Percentiles rank a stretch among this genome's conserved stretches.
These are phyloP conservation scores for Fraxinus dipetala DNA, from an alignment of 305 asterid species.

Conservation along the genomic window DNA sequence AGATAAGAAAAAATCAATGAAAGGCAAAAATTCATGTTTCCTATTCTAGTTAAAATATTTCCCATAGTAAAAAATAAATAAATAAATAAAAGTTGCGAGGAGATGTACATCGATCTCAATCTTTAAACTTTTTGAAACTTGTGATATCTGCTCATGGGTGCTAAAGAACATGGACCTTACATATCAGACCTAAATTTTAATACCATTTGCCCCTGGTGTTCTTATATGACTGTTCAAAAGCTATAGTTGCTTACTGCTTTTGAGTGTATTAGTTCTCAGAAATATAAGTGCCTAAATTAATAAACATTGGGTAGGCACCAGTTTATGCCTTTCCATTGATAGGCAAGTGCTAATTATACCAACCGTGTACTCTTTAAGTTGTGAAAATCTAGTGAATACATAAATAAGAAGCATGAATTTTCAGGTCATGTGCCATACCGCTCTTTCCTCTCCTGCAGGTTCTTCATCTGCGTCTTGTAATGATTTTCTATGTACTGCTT, in stretches of 20 bases:
- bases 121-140: not conserved
- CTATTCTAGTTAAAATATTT: not conserved
- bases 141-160: not conserved
- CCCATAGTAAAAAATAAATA: not conserved
- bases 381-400: not conserved
- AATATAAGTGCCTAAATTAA: not conserved
- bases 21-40: not conserved
- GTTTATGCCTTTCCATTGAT: not conserved
- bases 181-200: not conserved
- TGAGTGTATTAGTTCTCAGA: not conserved
- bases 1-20: not conserved
- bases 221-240: conserved; percentile 1
- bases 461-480: conserved; percentile 90
- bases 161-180: not conserved
- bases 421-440: conserved; percentile 47
- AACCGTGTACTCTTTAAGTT: not conserved
- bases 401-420: not conserved
- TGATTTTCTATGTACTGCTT: conserved; percentile 97
- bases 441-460: conserved; percentile 86
- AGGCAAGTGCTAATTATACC: not conserved
- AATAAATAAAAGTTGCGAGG: not conserved
- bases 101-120: not conserved
- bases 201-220: conserved; percentile 1
- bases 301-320: not conserved
- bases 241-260: not conserved